Base-by-base conservation (phyloP, 78 protist species). In the Cyanophora paradoxa region DNA sequence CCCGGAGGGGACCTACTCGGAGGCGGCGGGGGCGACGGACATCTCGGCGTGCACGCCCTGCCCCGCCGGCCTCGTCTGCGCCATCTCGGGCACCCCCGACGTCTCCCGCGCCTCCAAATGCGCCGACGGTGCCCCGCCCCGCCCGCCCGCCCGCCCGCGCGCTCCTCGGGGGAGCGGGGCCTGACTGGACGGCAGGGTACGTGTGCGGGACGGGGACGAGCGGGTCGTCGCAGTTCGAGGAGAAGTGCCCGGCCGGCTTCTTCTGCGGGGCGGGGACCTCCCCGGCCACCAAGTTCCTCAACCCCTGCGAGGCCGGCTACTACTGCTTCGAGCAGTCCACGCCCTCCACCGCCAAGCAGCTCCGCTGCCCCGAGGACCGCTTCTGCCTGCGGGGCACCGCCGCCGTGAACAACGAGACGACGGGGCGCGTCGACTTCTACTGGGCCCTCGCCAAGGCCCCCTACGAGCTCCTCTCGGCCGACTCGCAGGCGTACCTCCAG, bases 31-130 rank as follows among this genome's bases (percentile, higher is more conserved):
- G 67, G 14, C 17, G 67, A 20, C 67, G 67, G 34, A 14, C 14
- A 36, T 37, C 14, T 14, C 14, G 17, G 37, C 14, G 34, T 63
- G 67, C 17, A 36, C 34, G 14, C 17, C 17, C 14, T 63, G 67
- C 67, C 67, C 67, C 14, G 67, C 67, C 57, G 67, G 67, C 14
- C 17, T 20, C 17, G 17, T 48, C 56, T 48, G 56, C 56, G 56
- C 56, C 14, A 17, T 48, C 17, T 14, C 14, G 56, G 56, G 28
- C 14, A 48, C 17, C 28, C 14, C 56, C 56, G 14, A 48, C 56
- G 17, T 17, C 14, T 48, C 56, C 56, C 56, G 17, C 14, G 56
- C 56, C 14, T 14, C 14, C 28, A 14, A 48, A 48, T 48, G 56
- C 56, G 14, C 14, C 17, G 56, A 48, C n/a, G n/a, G n/a, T n/a